Conservation (phyloP, 805 yeast genomes). For the Candida boleticola region DNA sequence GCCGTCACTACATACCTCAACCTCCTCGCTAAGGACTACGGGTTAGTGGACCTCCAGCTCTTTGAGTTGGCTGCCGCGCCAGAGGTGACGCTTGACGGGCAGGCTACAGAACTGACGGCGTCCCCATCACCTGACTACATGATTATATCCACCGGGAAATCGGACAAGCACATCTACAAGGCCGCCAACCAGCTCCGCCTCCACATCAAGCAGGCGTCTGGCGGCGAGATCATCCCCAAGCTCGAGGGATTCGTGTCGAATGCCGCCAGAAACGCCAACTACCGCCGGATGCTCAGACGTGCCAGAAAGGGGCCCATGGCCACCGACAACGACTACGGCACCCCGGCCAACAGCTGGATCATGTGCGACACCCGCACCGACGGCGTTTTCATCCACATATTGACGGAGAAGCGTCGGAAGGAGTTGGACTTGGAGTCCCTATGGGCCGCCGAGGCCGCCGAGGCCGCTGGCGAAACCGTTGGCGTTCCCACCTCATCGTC, state of each 20-base stretch:
- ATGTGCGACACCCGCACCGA: conserved; percentile 68
- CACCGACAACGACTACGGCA: conserved; percentile 56
- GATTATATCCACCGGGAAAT: conserved; percentile 74
- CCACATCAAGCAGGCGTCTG: conserved; percentile 49
- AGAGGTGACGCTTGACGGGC: not conserved
- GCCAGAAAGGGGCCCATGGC: conserved; percentile 54
- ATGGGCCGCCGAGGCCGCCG: conserved; percentile 36
- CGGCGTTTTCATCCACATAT: conserved; percentile 65
- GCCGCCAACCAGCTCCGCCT: conserved; percentile 61
- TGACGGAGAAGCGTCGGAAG: conserved; percentile 67
- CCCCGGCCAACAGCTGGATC: conserved; percentile 73
- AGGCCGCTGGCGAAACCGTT: not conserved
- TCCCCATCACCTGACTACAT: conserved; percentile 28
- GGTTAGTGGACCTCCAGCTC: conserved; percentile 58
- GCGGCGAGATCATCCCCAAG: conserved; percentile 34
- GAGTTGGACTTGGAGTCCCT: conserved; percentile 70
- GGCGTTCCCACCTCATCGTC: conserved; percentile 5
- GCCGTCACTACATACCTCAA: conserved; percentile 44
- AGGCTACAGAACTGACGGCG: conserved; percentile 2
- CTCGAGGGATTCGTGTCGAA: conserved; percentile 73
- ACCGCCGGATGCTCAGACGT: conserved; percentile 45
- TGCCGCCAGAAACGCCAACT: conserved; percentile 41
- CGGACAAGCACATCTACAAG: conserved; percentile 70
- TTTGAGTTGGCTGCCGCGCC: conserved; percentile 57
- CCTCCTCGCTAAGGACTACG: conserved; percentile 57